phyloP scores from a whole-genome alignment of 306 rosid species.

The Prunus persica region DNA sequence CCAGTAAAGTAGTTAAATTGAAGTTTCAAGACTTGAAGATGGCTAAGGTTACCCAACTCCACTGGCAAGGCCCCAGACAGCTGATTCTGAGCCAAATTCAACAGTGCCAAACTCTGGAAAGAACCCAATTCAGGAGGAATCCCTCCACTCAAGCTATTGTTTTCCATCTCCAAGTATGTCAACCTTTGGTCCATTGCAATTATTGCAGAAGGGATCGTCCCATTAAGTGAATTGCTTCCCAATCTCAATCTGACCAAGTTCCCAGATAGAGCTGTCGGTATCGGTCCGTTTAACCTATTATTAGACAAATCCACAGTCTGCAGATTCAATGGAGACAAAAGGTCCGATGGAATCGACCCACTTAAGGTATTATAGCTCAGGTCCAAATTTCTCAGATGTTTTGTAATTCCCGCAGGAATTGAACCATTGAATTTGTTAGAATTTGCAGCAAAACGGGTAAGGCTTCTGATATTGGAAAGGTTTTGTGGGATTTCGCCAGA shows the following conservation, averaged over 20 bases:
- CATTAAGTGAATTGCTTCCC: slow-evolving; percentile 52
- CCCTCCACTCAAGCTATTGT: slow-evolving; percentile 39
- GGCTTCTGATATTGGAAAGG: slow-evolving; percentile 36
- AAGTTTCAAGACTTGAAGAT: slow-evolving; percentile 62
- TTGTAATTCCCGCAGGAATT: slow-evolving; percentile 54
- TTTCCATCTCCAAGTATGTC: slow-evolving; percentile 67
- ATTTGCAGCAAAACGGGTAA: slow-evolving; percentile 66
- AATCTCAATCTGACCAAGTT: slow-evolving; percentile 63
- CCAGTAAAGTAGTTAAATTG: slow-evolving; percentile 54
- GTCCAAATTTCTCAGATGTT: slow-evolving; percentile 46
- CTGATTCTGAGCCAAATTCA: slow-evolving; percentile 59
- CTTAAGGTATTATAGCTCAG: slow-evolving; percentile 48
- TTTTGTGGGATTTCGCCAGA: slow-evolving; percentile 46
- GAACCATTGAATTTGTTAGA: slow-evolving; percentile 39
- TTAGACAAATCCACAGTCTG: slow-evolving; percentile 57
- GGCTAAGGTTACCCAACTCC: slow-evolving; percentile 42
- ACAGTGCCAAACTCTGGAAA: slow-evolving; percentile 48
- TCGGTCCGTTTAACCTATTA: slow-evolving; percentile 39
- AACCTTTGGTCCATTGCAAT: slow-evolving; percentile 4
- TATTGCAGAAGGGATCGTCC: slow-evolving; percentile 30
- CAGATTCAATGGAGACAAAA: slow-evolving; percentile 42
- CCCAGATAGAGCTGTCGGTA: slow-evolving; percentile 45
- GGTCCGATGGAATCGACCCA: slow-evolving; percentile 47
- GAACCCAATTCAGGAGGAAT: slow-evolving; percentile 50
- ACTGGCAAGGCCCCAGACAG: slow-evolving; percentile 52